Evolutionary conservation across 257 asterid genomes (phyloP).

Genomic region (Linaria vulgaris): DNA sequence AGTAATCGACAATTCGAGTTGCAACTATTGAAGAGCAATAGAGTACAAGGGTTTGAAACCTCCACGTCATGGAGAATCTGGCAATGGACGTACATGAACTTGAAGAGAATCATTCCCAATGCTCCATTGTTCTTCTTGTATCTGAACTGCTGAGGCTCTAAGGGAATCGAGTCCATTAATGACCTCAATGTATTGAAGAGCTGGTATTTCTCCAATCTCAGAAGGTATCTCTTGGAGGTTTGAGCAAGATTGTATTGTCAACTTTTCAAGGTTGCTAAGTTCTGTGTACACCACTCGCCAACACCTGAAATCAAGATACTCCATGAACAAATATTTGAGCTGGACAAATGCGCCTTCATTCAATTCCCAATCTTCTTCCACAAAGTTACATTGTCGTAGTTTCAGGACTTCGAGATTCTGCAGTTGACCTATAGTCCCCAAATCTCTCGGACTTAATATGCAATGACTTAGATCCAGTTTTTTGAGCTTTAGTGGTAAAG

Average conservation of each 20-base stretch:
- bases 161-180: too few species aligned
- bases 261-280: constrained; percentile 11
- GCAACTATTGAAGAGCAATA: too few species aligned
- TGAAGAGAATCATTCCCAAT: too few species aligned
- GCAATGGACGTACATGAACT: too few species aligned
- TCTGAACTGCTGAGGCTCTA: too few species aligned
- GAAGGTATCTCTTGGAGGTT: constrained; percentile 6
- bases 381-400: neutral
- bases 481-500: neutral
- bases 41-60: too few species aligned
- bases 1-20: too few species aligned
- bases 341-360: neutral
- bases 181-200: too few species aligned
- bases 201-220: too few species aligned
- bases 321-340: constrained; percentile 3
- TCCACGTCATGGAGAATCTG: too few species aligned
- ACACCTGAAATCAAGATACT: neutral
- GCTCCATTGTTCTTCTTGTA: too few species aligned
- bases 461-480: neutral
- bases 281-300: constrained; percentile 4
- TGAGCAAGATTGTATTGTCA: neutral
- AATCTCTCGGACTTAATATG: neutral
- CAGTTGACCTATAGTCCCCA: neutral
- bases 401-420: constrained; percentile 11
- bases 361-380: constrained; percentile 5